Evolutionary conservation across 2,329 filamentous ascomycete genomes (phyloP).

Genomic region (Apiospora marii): DNA sequence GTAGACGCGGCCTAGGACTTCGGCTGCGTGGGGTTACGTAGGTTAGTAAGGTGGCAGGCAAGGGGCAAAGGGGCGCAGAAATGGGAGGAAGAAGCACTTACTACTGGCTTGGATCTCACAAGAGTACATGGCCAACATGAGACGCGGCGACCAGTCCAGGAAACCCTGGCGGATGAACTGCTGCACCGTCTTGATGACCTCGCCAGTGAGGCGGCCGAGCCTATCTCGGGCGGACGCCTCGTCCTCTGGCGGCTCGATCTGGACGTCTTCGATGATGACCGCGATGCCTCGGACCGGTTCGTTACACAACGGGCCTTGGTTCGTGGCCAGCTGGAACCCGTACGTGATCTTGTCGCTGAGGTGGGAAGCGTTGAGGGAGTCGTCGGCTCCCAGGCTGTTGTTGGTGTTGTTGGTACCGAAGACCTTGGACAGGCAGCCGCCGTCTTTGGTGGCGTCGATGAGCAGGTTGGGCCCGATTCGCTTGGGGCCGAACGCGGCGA

Average conservation of each 20-base stretch:
- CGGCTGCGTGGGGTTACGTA: slow-evolving; percentile 59
- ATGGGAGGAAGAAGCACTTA: too few species aligned
- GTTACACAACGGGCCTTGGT: slow-evolving; percentile 88
- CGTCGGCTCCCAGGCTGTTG: slow-evolving; percentile 51
- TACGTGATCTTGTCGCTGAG: slow-evolving; percentile 91
- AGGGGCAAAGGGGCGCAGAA: too few species aligned
- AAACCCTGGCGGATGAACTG: slow-evolving; percentile 85
- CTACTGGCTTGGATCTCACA: slow-evolving; percentile 96
- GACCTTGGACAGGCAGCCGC: slow-evolving; percentile 72
- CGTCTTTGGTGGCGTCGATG: slow-evolving; percentile 78
- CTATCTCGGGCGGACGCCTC: slow-evolving; percentile 66
- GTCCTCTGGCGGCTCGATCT: slow-evolving; percentile 63
- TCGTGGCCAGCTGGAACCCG: slow-evolving; percentile 91
- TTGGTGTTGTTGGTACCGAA: slow-evolving; percentile 53
- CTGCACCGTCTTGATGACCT: slow-evolving; percentile 89
- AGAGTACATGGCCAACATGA: slow-evolving; percentile 96
- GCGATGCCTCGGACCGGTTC: slow-evolving; percentile 94
- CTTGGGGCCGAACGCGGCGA: slow-evolving; percentile 89
- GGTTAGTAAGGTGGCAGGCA: too few species aligned
- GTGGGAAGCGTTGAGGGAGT: slow-evolving; percentile 67
- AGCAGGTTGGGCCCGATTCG: slow-evolving; percentile 88
- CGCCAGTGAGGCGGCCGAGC: slow-evolving; percentile 84
- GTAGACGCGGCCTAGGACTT: slow-evolving; percentile 95
- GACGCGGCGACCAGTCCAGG: slow-evolving; percentile 93
- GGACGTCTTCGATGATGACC: slow-evolving; percentile 85